Evolutionary conservation across 345 rosid species (phyloP), one percentile per base, ranked within the genome.

Genomic region (Passiflora organensis): DNA sequence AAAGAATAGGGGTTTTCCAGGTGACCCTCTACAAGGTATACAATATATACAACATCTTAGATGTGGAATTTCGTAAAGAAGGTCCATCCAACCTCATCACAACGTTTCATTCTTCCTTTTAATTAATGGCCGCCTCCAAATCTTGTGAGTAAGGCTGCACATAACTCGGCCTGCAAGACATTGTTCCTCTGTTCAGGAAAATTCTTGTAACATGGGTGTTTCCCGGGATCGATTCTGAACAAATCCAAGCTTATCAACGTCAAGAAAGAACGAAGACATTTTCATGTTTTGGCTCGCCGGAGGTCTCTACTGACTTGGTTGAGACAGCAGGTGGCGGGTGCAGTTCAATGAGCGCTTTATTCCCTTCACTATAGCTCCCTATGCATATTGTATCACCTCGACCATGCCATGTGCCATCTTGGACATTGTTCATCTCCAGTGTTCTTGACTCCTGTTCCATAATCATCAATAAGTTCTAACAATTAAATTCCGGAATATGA

Each of bases 351-450:
- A 76, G 55, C 19, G 86, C 60, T 64, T 76, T 79, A 42, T 49
- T 73, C 32, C 82, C 86, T 71, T 85, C 86, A 13, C 68, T 45
- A 56, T 75, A 66, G 60, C 80, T 61, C 12, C 90, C 88, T 52
- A 91, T 42, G 66, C 93, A 84, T 65, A 85, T 70, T 6, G 93
- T 85, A 73, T 88, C 98, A 16, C 95, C 95, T 22, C 96, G 82
- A 12, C 98, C 96, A 59, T 87, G 98, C 98, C 98, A 91, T 14
- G 70, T 82, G 39, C 96, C 90, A 11, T 84, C 93, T 53, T 85
- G 96, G 46, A 91, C 95, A 63, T 91, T 91, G 78, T 91, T 91
- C 80, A 91, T 91, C 80, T 88, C 98, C 69, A 91, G 50, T 4
- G 98, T 91, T 74, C 90, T 78, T 9, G 96, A 79, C 60, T 87